phyloP scores from a whole-genome alignment of 148 eudicot genomes.

The Silene conica region DNA sequence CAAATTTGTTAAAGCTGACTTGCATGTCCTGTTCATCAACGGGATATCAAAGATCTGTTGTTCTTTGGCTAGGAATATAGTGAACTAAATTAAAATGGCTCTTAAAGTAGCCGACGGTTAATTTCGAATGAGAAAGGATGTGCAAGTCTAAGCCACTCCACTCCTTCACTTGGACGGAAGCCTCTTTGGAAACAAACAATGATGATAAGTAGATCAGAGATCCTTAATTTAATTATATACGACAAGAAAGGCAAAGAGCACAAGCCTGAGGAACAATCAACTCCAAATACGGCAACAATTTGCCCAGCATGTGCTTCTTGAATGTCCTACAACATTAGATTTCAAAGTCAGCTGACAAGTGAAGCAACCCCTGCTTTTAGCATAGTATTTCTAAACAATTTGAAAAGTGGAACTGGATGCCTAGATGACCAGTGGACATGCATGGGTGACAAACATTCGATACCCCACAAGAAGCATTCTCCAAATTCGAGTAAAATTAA shows the following conservation, averaged over 20 bases:
- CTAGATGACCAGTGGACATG: background rate
- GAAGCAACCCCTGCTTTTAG: background rate
- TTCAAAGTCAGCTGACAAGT: constrained; percentile 7
- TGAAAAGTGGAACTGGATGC: background rate
- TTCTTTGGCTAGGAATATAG: background rate
- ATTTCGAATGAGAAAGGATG: background rate
- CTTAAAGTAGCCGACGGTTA: background rate
- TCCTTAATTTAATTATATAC: background rate
- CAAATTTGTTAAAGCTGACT: background rate
- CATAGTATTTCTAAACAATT: background rate
- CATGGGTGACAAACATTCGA: background rate
- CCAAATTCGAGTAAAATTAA: background rate
- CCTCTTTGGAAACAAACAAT: background rate
- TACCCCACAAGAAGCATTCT: constrained; percentile 2
- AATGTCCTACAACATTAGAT: constrained; percentile 55
- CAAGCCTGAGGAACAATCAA: constrained; percentile 93
- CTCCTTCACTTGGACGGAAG: background rate
- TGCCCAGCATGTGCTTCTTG: constrained; percentile 99
- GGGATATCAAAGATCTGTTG: background rate
- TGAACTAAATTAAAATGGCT: constrained; percentile 1
- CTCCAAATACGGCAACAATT: constrained; percentile 97
- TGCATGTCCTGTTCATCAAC: background rate
- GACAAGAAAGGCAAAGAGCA: constrained; percentile 12
- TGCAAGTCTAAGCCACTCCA: background rate
- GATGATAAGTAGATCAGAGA: background rate